phyloP scores from a whole-genome alignment of 371 early-diverging fungal genomes.

The Mucor saturninus region DNA sequence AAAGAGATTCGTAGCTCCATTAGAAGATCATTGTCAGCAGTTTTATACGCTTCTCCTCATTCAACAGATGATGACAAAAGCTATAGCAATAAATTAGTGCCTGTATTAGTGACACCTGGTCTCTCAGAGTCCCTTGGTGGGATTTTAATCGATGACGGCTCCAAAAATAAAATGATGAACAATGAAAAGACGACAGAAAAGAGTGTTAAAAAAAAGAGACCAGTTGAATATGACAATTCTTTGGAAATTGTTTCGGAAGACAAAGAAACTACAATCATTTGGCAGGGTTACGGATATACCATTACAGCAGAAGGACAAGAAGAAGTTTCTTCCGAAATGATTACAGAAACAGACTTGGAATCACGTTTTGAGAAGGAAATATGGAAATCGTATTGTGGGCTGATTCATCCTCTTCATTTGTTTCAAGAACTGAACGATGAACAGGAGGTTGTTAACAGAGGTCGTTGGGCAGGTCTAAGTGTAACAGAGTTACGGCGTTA shows the following conservation, averaged over 20 bases:
- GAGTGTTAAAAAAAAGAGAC: constrained; percentile 21
- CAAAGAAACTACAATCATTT: constrained; percentile 21
- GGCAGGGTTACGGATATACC: constrained; percentile 50
- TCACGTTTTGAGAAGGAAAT: constrained; percentile 35
- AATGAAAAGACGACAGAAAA: background rate
- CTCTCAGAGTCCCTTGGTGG: constrained; percentile 42
- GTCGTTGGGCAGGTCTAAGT: constrained; percentile 31
- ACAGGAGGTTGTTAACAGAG: constrained; percentile 12
- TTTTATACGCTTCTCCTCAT: constrained; percentile 47
- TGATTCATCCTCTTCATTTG: constrained; percentile 44
- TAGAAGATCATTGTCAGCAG: constrained; percentile 43
- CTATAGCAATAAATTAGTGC: constrained; percentile 29
- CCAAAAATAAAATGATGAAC: constrained; percentile 7
- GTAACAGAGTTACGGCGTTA: constrained; percentile 42
- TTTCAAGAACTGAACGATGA: constrained; percentile 15
- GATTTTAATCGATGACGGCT: constrained; percentile 30
- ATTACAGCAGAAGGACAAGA: constrained; percentile 5
- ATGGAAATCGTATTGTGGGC: constrained; percentile 41
- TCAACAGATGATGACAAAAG: constrained; percentile 11
- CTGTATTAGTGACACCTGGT: constrained; percentile 42
- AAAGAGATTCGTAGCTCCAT: constrained; percentile 42
- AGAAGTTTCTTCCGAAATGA: constrained; percentile 15
- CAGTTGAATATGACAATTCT: constrained; percentile 47
- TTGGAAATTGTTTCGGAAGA: constrained; percentile 30
- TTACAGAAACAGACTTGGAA: constrained; percentile 9